These are phyloP conservation scores for Sanghuangporus sanghuang DNA, from an alignment of 1,284 basidiomycete species.

Conservation along the genomic window DNA sequence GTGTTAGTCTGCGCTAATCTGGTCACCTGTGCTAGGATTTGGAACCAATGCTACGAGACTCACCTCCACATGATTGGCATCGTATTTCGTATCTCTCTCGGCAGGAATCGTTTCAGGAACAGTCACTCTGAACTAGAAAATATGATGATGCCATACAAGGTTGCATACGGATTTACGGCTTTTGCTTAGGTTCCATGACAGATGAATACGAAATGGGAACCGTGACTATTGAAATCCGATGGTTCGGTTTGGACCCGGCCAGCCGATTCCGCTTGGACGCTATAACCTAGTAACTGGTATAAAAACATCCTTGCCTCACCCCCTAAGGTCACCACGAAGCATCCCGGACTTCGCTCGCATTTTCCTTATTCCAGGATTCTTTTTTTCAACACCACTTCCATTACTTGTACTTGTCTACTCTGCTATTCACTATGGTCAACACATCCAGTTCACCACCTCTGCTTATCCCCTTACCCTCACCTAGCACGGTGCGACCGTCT, in stretches of 20 bases:
- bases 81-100: not conserved
- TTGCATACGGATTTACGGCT: not conserved
- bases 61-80: not conserved
- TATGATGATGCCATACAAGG: constrained; percentile 6
- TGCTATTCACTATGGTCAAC: constrained; percentile 13
- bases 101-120: constrained; percentile 10
- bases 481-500: not conserved
- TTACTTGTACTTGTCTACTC: not conserved
- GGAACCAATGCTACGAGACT: not conserved
- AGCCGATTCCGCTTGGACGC: not conserved
- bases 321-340: not conserved
- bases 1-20: not conserved
- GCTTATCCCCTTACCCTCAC: not conserved
- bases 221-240: not conserved
- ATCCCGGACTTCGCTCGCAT: not conserved
- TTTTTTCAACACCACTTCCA: not conserved
- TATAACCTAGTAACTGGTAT: constrained; percentile 3
- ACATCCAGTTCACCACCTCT: constrained; percentile 7
- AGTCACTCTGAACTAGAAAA: not conserved
- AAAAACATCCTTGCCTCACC: not conserved
- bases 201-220: constrained; percentile 10
- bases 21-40: not conserved
- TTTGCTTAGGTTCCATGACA: not conserved
- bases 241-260: constrained; percentile 2
- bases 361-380: not conserved